phyloP scores from a whole-genome alignment of 208 protist species.

The Lotmaria passim region DNA sequence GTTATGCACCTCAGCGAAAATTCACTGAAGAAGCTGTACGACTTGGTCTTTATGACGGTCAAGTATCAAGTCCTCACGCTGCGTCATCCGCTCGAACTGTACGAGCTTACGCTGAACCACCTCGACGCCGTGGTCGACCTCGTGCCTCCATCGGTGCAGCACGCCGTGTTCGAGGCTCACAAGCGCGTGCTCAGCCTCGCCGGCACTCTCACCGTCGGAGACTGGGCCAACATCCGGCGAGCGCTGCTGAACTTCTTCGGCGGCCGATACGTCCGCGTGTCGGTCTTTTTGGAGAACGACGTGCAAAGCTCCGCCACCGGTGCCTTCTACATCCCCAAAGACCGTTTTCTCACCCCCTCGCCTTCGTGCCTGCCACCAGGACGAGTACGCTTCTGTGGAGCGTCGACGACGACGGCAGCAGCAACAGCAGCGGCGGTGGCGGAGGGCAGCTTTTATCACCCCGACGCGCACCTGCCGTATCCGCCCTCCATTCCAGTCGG shows the following conservation, averaged over 20 bases:
- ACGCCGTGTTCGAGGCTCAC: conserved; percentile 30
- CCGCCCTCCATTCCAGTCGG: conserved; percentile 39
- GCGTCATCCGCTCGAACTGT: conserved; percentile 81
- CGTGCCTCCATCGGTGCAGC: conserved; percentile 22
- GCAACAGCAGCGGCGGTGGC: conserved; percentile 3
- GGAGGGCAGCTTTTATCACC: conserved; percentile 49
- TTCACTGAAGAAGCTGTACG: conserved; percentile 93
- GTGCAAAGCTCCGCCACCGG: conserved; percentile 70
- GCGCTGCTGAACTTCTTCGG: conserved; percentile 79
- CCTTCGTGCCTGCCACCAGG: conserved; percentile 59
- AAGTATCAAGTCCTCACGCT: conserved; percentile 90
- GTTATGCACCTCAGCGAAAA: conserved; percentile 87
- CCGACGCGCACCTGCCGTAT: conserved; percentile 43
- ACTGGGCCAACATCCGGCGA: conserved; percentile 66
- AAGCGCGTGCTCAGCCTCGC: conserved; percentile 37
- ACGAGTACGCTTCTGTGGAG: conserved; percentile 43
- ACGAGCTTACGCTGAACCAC: conserved; percentile 90
- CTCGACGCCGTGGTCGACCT: conserved; percentile 65
- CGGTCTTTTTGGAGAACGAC: conserved; percentile 80
- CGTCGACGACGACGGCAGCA: too few relatives aligned
- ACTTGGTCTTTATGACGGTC: conserved; percentile 93
- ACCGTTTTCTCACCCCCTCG: conserved; percentile 50
- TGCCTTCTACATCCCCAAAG: conserved; percentile 57
- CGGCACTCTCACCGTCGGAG: conserved; percentile 34
- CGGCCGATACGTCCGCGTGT: conserved; percentile 77